Evolutionary conservation across 306 rosid genomes (phyloP), one percentile per base, ranked within the genome.

Genomic region (Begonia fuchsioides): DNA sequence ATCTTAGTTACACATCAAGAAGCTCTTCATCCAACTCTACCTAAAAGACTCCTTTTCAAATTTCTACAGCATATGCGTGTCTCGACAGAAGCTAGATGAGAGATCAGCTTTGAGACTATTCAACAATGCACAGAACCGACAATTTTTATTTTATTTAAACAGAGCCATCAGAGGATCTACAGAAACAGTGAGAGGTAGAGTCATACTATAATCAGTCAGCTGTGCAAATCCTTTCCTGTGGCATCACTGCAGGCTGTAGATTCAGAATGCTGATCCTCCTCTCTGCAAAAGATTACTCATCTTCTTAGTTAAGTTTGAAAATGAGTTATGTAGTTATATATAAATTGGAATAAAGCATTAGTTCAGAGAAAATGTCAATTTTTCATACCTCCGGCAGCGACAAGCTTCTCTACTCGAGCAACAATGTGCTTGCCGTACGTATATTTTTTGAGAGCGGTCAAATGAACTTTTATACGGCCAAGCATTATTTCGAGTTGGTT

Each of bases 381-480:
- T 20, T 20, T 20, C 32, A 32, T 61, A 76, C 82, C 82, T 58
- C 82, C 82, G 44, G 82, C 78, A 46, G 78, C 78, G 15, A 76
- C 82, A 44, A 76, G 82, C 58, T 76, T 76, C 72, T 76, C 82
- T 54, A 76, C 82, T 43, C 82, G 82, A 12, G 82, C 82, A 45
- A 76, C 82, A 54, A 76, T 76, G 49, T 76, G 82, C 63, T 76
- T 76, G 38, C 82, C 82, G 19, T 76, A 76, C 52, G 76, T 76
- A 52, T 72, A 76, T 73, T 76, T 76, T 66, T 76, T 76, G 49
- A 76, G 70, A 62, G 78, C 82, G 68, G 68, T 76, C 55, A 76
- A 74, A 65, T 76, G 82, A 57, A 76, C 72, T 62, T 76, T 71
- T 43, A 76, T 71, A 20, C 82, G 63, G 15, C 54, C 68, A 55